Evolutionary conservation across 352 stramenopile species (phyloP).

Genomic region (Globisporangium iwayamae): DNA sequence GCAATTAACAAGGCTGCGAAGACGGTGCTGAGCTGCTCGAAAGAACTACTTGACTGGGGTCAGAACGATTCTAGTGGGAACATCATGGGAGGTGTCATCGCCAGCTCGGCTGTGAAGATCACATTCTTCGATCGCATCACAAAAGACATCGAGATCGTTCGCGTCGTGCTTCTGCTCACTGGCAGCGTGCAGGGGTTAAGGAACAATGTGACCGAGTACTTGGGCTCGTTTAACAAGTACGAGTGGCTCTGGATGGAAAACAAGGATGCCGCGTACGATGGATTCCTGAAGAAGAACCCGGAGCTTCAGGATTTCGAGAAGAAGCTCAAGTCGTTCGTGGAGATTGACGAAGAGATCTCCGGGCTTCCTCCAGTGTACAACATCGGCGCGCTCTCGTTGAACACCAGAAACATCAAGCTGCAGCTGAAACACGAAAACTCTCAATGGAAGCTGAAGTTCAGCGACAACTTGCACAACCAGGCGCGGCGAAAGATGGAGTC

Average conservation of each 20-base stretch:
- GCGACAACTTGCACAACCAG: constrained; percentile 95
- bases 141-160: constrained; percentile 98
- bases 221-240: constrained; percentile 94
- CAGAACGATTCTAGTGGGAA: constrained; percentile 50
- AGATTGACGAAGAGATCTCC: constrained; percentile 95
- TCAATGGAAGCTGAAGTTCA: constrained; percentile 98
- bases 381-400: constrained; percentile 96
- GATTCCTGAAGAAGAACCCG: constrained; percentile 93
- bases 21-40: constrained; percentile 96
- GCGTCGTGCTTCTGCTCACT: constrained; percentile 95
- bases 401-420: constrained; percentile 96
- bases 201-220: constrained; percentile 97
- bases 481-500: constrained; percentile 90
- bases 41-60: constrained; percentile 95
- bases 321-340: constrained; percentile 95
- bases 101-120: constrained; percentile 26
- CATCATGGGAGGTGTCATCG: background rate
- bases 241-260: constrained; percentile 98
- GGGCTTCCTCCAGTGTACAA: constrained; percentile 86
- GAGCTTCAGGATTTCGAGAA: constrained; percentile 96
- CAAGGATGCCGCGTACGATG: constrained; percentile 94
- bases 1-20: constrained; percentile 97
- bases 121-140: constrained; percentile 98
- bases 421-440: constrained; percentile 96
- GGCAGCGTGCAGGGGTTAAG: constrained; percentile 96